Base-by-base conservation (phyloP, 2,329 filamentous ascomycete genomes). In the Alternaria postmessia region DNA sequence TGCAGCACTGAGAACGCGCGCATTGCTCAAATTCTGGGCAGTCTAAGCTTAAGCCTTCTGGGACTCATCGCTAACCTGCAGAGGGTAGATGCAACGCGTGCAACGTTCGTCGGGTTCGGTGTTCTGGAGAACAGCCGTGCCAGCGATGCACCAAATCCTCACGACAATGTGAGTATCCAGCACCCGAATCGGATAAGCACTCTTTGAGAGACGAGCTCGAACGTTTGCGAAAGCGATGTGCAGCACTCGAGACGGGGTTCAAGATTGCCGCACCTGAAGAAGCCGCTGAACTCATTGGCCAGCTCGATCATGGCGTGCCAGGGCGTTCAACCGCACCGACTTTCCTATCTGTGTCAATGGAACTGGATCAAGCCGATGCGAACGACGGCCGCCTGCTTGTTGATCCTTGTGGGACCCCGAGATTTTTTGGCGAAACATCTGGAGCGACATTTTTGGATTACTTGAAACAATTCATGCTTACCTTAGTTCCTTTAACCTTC, bases 401-500 rank as follows among this genome's bases (percentile, higher is more conserved):
- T 16, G 71, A 74, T 36, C 54, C 55, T 9, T 65, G 65, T 24
- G 67, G 70, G 1, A 64, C 54, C 4, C 24, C 57, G 7, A 60
- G 71, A 16, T 74, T 63, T 26, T 54, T 73, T 9, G 71, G 71
- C 12, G 69, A 69, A 38, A 71, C 71, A 1, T 71, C 70, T 30
- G 70, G 71, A 12, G 70, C 71, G 4, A 71, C 66, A 4, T 74
- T 74, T 42, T 63, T 74, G 26, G 68, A 74, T 44, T 52, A 65
- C 26, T 51, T 74, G 24, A 74, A 72, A 39, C 56, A 65, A 20
- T 73, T 74, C 54, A 72, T 74, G 69, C 43, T 63, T 42, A 69
- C 62, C 8, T 55, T 74, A 42, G 59, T 69, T 9, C 68, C 67
- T 11, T 30, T 70, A 39, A 59, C 65, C 1, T 67, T 64, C 38